Evolutionary conservation across 441 rosid species (phyloP), one percentile per base, ranked within the genome.

Genomic region (Manihot esculenta): DNA sequence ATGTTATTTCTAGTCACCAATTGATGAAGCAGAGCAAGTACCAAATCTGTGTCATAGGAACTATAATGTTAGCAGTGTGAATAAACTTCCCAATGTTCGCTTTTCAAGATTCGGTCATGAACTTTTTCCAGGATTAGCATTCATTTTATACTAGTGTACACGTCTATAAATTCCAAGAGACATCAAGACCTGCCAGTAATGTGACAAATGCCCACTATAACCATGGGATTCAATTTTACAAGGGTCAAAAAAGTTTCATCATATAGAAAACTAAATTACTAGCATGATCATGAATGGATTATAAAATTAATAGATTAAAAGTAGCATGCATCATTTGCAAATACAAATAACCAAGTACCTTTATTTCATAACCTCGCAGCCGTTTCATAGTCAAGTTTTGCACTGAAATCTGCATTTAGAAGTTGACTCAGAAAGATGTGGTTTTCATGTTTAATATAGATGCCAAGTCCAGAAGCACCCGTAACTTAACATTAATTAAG

Each of bases 361-460:
- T 90, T 80, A 94, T 92, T 77, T 92, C 99, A 73, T 89, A 74
- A 56, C 97, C 99, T 71, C 80, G 86, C 49, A 94, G 88, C 69
- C 94, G 93, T 78, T 88, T 92, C 93, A 92, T 87, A 38, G 83
- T 92, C 77, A 94, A 83, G 78, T 94, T 89, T 76, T 92, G 97
- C 11, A 83, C 80, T 75, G 83, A 74, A 80, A 94, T 87, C 99
- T 94, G 90, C 89, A 82, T 55, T 68, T 59, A 56, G 20, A 69
- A 74, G 71, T 64, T 71, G n/a, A 54, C 35, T 69, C 62, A 76
- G 82, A 79, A 45, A 61, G 33, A 47, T 48, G 18, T 3, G 33
- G 48, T 7, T 13, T 38, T 53, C 61, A 65, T 45, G 44, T 10
- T 7, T 14, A 71, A 68, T 38, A 60, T 38, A 47, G 18, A 33